Percentiles rank a stretch among this genome's conserved stretches.
phyloP scores from a whole-genome alignment of 495 filamentous ascomycete genomes.

The Hypoxylon lienhwacheense region DNA sequence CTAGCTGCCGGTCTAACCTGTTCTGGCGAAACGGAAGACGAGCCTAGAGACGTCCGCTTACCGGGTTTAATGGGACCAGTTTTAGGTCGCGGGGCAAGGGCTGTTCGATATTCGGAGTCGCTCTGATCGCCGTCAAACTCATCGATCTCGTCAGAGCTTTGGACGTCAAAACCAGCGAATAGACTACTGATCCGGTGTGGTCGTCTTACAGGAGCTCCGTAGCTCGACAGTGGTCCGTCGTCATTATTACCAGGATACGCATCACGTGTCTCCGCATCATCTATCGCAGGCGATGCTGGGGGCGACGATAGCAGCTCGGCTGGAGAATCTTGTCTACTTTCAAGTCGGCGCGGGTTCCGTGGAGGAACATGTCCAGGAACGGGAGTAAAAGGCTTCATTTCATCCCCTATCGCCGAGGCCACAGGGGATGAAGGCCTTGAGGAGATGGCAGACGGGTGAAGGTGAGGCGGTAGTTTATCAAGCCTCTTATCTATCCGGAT shows the following conservation, averaged over 20 bases:
- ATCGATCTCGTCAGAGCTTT: constrained; percentile 59
- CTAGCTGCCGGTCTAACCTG: constrained; percentile 30
- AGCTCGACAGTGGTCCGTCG: constrained; percentile 69
- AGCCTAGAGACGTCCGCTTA: constrained; percentile 39
- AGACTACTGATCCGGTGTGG: constrained; percentile 77
- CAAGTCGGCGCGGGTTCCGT: constrained; percentile 55
- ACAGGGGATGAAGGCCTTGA: constrained; percentile 58
- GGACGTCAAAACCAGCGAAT: constrained; percentile 77
- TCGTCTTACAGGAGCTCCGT: constrained; percentile 63
- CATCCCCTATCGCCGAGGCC: constrained; percentile 32
- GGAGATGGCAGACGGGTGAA: constrained; percentile 71
- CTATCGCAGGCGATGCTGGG: constrained; percentile 35
- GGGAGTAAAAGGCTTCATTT: constrained; percentile 50
- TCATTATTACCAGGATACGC: constrained; percentile 82
- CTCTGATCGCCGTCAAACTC: constrained; percentile 65
- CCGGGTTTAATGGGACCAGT: constrained; percentile 34
- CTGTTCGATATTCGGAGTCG: constrained; percentile 65
- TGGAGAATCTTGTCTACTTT: constrained; percentile 47
- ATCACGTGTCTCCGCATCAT: constrained; percentile 55
- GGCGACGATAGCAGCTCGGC: constrained; percentile 52
- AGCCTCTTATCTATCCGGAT: constrained; percentile 77
- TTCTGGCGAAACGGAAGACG: constrained; percentile 42
- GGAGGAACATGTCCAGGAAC: constrained; percentile 54
- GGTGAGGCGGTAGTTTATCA: constrained; percentile 71
- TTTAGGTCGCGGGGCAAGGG: constrained; percentile 60